Base-by-base conservation (phyloP, 192 early-diverging fungal species). In the Bifiguratus adelaidae region DNA sequence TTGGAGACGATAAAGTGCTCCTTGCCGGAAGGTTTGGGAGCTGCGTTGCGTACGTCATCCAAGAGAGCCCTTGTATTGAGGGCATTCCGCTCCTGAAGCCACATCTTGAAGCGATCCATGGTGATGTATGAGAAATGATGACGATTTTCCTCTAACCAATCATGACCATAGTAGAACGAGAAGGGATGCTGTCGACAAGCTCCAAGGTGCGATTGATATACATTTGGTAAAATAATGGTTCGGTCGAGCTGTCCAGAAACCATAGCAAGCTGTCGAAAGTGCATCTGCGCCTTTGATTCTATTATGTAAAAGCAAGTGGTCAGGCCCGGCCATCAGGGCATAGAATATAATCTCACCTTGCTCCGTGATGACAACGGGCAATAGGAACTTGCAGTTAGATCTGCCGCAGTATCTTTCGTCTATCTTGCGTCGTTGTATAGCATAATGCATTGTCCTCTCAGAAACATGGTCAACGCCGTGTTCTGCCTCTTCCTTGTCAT, bases 211-310 rank as follows among this genome's bases (percentile, higher is more conserved):
- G 61, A 63, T 23, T 40, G 37, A 24, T 52, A 35, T 4, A 68
- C 65, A 44, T 68, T 68, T 1, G 65, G 61, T n/a, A 68, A 30
- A 8, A 68, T 56, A n/a, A 68, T 63, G 1, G 53, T 68, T 8
- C 65, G 52, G 22, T 53, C 34, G 11, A 68, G 20, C 9, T 18
- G 40, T 9, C 53, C 60, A 5, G 65, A 36, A 3, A 68, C 9
- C 28, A 56, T 55, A 6, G 57, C 48, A 19, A 68, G 21, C 41
- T 63, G 57, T 18, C 56, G 36, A 32, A 68, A 68, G 29, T 68
- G 65, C n/a, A 55, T 20, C 26, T 68, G 61, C 3, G 65, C 65
- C 33, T 68, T 59, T 12, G 65, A 59, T 68, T 68, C 65, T 67
- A 37, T 15, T 15, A 20, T 16, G 27, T 8, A 16, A 19, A 30